These are phyloP conservation scores for Hordeum marinum DNA, from an alignment of 176 grass and related monocot genomes.

Conservation along the genomic window DNA sequence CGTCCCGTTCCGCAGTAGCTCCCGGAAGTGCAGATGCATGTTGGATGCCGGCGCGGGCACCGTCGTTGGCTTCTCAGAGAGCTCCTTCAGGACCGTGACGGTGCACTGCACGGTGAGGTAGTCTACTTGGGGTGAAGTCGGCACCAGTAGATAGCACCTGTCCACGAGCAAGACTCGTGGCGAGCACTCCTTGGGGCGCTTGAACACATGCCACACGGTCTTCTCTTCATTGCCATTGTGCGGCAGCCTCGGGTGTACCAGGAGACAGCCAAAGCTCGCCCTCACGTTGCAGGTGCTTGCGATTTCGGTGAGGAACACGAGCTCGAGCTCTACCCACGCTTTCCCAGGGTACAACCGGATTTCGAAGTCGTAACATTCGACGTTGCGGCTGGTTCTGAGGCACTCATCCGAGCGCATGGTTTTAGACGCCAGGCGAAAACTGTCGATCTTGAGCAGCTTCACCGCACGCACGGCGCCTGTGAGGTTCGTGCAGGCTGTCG, in stretches of 20 bases:
- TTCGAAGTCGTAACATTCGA: neutral
- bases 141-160: rapidly evolving
- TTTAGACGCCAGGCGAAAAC: neutral
- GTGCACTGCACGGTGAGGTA: neutral
- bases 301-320: neutral
- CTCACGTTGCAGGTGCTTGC: neutral
- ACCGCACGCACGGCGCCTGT: no score
- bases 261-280: neutral
- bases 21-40: neutral
- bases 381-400: neutral
- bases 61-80: rapidly evolving
- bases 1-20: neutral
- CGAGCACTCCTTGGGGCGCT: neutral
- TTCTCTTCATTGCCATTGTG: rapidly evolving
- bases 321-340: rapidly evolving
- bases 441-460: neutral
- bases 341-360: neutral
- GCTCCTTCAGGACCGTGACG: neutral
- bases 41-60: neutral
- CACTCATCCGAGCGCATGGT: neutral
- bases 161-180: rapidly evolving
- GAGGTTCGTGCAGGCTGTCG: no score
- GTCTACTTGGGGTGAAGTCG: rapidly evolving
- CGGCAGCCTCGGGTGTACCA: neutral
- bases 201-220: neutral